Conservation (phyloP, 306 rosid genomes). For the Sesbania bispinosa region DNA sequence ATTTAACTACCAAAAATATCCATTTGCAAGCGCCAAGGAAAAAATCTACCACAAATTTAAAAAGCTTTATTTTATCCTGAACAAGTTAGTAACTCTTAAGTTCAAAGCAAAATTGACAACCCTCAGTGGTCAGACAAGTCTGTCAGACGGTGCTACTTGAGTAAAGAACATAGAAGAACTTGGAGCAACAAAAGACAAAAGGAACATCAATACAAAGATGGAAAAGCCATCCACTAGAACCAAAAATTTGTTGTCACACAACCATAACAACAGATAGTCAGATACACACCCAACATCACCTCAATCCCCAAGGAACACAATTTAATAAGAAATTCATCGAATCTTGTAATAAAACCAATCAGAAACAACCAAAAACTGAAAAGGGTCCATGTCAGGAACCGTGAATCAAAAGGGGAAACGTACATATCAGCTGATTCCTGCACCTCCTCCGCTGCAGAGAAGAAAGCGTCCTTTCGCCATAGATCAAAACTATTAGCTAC, state of each 20-base stretch:
- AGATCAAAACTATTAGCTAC: slow-evolving; percentile 88
- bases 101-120: not conserved
- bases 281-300: slow-evolving; percentile 9
- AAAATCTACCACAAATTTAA: not conserved
- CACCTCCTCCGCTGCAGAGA: slow-evolving; percentile 96
- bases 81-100: not conserved
- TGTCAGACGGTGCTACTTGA: not conserved
- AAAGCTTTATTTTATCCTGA: too few species aligned
- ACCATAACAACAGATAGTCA: not conserved
- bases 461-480: slow-evolving; percentile 90
- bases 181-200: not conserved
- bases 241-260: slow-evolving; percentile 1
- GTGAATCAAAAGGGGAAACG: slow-evolving; percentile 19
- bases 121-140: not conserved
- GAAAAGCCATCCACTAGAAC: not conserved
- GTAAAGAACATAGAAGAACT: not conserved
- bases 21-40: not conserved
- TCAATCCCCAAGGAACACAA: not conserved
- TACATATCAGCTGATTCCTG: slow-evolving; percentile 98
- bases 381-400: not conserved
- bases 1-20: not conserved
- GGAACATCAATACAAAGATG: not conserved
- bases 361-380: slow-evolving; percentile 14
- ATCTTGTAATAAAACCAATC: not conserved
- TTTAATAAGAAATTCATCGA: slow-evolving; percentile 5